Percentiles rank a stretch among this genome's conserved stretches.
Conservation (phyloP, 23 red algal genomes). For the Gracilaria gracilis region DNA sequence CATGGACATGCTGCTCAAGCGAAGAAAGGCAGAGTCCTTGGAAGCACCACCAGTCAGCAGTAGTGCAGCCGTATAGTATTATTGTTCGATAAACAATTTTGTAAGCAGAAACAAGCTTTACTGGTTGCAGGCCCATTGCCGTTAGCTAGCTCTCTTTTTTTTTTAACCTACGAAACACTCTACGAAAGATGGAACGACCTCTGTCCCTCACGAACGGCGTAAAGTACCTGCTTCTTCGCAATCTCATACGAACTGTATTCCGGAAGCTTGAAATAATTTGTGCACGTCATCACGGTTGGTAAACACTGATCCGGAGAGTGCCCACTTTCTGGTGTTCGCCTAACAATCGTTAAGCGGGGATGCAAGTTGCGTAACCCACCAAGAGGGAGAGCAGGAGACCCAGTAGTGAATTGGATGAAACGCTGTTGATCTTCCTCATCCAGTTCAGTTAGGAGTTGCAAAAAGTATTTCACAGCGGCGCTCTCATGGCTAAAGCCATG, state of each 20-base stretch:
- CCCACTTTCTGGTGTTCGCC: slow-evolving; percentile 84
- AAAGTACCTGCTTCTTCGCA: slow-evolving; percentile 78
- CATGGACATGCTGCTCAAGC: neutral
- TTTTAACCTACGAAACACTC: slow-evolving; percentile 26
- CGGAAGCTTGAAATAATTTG: slow-evolving; percentile 98
- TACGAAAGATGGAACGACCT: slow-evolving; percentile 94
- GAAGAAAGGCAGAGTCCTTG: neutral
- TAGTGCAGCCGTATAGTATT: neutral
- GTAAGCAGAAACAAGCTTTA: slow-evolving; percentile 19
- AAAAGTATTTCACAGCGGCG: slow-evolving; percentile 73
- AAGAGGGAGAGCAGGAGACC: slow-evolving; percentile 89
- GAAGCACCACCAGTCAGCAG: neutral
- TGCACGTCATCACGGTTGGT: slow-evolving; percentile 99
- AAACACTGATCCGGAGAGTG: slow-evolving; percentile 87
- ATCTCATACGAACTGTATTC: slow-evolving; percentile 88
- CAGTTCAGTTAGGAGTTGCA: slow-evolving; percentile 75
- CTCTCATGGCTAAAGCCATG: slow-evolving; percentile 96
- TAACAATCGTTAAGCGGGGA: slow-evolving; percentile 91
- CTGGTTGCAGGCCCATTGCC: neutral
- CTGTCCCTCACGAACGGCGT: slow-evolving; percentile 96
- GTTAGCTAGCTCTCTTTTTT: neutral
- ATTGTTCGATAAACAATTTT: slow-evolving; percentile 4
- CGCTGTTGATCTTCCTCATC: slow-evolving; percentile 80
- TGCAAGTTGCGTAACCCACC: slow-evolving; percentile 86
- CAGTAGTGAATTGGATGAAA: slow-evolving; percentile 94